phyloP scores from a whole-genome alignment of 306 rosid species.

The peach (Prunus persica) region Prunus_persica_NCBIv2 NC_034010.1:28265501-28266000 shows the following conservation, averaged over 20 bases:
- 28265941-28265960: slow-evolving; percentile 51
- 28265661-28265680: slow-evolving; percentile 14
- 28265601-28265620: slow-evolving; percentile 40
- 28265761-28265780: slow-evolving; percentile 27
- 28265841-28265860: no score
- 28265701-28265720: slow-evolving; percentile 39
- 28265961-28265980: slow-evolving; percentile 49
- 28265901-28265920: slow-evolving; percentile 35
- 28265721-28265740: slow-evolving; percentile 55
- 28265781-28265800: not conserved
- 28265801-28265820: no score
- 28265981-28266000: slow-evolving; percentile 40
- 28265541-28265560: slow-evolving; percentile 23
- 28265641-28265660: slow-evolving; percentile 39
- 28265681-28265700: not conserved
- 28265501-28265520: slow-evolving; percentile 16
- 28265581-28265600: slow-evolving; percentile 29
- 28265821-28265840: no score
- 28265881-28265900: not conserved
- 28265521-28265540: slow-evolving; percentile 42
- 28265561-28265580: slow-evolving; percentile 31
- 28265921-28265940: slow-evolving; percentile 29
- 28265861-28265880: no score
- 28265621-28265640: slow-evolving; percentile 34
- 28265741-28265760: slow-evolving; percentile 16